phyloP scores from a whole-genome alignment of 2,329 filamentous ascomycete genomes.

The Malbranchea cinnamomea region DNA sequence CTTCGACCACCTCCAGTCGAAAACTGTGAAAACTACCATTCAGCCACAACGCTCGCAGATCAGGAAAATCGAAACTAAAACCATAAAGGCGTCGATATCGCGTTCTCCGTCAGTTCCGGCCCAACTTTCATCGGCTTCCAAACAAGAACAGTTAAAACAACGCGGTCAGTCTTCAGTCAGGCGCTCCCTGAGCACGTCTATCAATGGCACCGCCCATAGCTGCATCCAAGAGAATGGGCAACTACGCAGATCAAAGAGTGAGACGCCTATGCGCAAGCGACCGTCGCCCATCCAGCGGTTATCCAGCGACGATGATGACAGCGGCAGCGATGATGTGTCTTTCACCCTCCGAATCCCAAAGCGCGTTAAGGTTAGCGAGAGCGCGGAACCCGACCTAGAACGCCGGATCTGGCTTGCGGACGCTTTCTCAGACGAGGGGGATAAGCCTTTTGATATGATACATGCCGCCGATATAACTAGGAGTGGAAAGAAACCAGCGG shows the following conservation, averaged over 20 bases:
- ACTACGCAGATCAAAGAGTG: neutral
- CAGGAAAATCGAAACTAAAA: constrained; percentile 26
- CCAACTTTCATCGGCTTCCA: constrained; percentile 1
- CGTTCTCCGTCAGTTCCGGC: constrained; percentile 14
- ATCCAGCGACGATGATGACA: constrained; percentile 28
- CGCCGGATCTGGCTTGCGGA: constrained; percentile 30
- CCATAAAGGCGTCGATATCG: constrained; percentile 16
- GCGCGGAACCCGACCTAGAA: constrained; percentile 29
- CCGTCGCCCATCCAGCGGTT: constrained; percentile 24
- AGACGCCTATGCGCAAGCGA: constrained; percentile 20
- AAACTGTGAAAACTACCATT: constrained; percentile 26
- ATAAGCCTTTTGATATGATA: constrained; percentile 27
- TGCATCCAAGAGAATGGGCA: neutral
- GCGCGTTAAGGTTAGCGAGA: constrained; percentile 25
- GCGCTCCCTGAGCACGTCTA: neutral
- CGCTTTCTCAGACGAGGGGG: constrained; percentile 29
- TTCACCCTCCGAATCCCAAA: constrained; percentile 26
- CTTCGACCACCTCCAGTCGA: constrained; percentile 32
- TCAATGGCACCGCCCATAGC: neutral
- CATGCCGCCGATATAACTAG: constrained; percentile 36
- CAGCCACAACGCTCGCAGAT: constrained; percentile 28
- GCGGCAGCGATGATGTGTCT: constrained; percentile 25
- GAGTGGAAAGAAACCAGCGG: constrained; percentile 24
- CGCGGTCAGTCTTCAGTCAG: neutral
- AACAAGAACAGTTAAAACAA: neutral